A percentile compares a stretch with the other conserved stretches of the same genome.
Evolutionary conservation across 768 basidiomycete species (phyloP).

Genomic region (Mycena venus): DNA sequence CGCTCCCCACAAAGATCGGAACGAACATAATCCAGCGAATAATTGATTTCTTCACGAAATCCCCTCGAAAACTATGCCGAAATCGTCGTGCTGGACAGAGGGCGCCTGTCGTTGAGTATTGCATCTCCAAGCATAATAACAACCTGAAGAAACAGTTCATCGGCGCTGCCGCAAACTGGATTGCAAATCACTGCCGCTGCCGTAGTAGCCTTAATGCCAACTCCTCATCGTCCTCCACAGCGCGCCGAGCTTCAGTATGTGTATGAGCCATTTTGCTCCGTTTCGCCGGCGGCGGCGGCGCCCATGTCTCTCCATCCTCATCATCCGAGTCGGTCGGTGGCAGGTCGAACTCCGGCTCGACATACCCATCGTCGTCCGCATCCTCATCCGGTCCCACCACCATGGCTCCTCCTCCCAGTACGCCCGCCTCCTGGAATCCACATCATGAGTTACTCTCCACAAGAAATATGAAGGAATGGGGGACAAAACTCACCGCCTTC

Average conservation of each 20-base stretch:
- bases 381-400: conserved; percentile 34
- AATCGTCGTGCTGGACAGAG: too few relatives aligned
- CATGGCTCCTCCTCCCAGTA: conserved; percentile 52
- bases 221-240: conserved; percentile 59
- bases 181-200: conserved; percentile 23
- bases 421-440: conserved; percentile 43
- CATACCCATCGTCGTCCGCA: conserved; percentile 64
- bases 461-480: conserved; percentile 10
- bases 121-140: too few relatives aligned
- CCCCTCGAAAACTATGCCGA: too few relatives aligned
- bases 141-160: too few relatives aligned
- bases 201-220: conserved; percentile 74
- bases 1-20: too few relatives aligned
- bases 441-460: conserved; percentile 21
- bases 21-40: too few relatives aligned
- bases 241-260: conserved; percentile 13
- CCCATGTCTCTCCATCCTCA: conserved; percentile 48
- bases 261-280: conserved; percentile 40
- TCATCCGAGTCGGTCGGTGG: conserved; percentile 50
- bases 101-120: too few relatives aligned
- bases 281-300: conserved; percentile 46
- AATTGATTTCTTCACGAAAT: too few relatives aligned
- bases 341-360: conserved; percentile 78
- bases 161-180: background rate
- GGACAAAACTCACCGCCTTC: conserved; percentile 54